These are phyloP conservation scores for Talaromyces albobiverticillius DNA, from an alignment of 2,329 filamentous ascomycete species.

Conservation along the genomic window DNA sequence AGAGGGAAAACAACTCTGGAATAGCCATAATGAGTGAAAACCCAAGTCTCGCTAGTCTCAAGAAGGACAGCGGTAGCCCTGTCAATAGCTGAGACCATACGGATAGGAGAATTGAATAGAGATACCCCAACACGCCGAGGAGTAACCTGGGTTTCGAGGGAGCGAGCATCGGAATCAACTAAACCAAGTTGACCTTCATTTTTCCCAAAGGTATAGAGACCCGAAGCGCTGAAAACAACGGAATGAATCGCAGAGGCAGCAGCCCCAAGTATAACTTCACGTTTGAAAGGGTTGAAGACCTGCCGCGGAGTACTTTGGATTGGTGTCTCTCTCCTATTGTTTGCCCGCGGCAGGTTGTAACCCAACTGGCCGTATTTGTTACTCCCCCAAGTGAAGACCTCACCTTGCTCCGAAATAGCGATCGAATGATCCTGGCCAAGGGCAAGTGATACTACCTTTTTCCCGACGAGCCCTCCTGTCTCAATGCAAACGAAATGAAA, in stretches of 20 bases:
- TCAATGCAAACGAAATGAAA: conserved; percentile 84
- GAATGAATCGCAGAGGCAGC: conserved; percentile 91
- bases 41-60: conserved; percentile 82
- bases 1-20: conserved; percentile 83
- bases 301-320: conserved; percentile 79
- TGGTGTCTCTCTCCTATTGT: conserved; percentile 73
- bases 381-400: conserved; percentile 91
- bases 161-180: conserved; percentile 91
- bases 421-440: conserved; percentile 90
- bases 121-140: conserved; percentile 88
- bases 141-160: conserved; percentile 74
- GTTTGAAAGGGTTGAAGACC: conserved; percentile 87
- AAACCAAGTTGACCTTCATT: conserved; percentile 92
- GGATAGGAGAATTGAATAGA: conserved; percentile 69
- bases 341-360: conserved; percentile 66
- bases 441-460: conserved; percentile 72
- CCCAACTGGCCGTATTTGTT: conserved; percentile 85
- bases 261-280: conserved; percentile 74
- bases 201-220: conserved; percentile 90
- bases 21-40: conserved; percentile 95
- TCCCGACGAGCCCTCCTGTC: conserved; percentile 68
- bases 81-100: conserved; percentile 82
- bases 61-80: conserved; percentile 82
- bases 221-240: conserved; percentile 76
- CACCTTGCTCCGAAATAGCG: conserved; percentile 79